These are phyloP conservation scores for Naganishia kalamii DNA, from an alignment of 768 basidiomycete species.

Conservation along the genomic window DNA sequence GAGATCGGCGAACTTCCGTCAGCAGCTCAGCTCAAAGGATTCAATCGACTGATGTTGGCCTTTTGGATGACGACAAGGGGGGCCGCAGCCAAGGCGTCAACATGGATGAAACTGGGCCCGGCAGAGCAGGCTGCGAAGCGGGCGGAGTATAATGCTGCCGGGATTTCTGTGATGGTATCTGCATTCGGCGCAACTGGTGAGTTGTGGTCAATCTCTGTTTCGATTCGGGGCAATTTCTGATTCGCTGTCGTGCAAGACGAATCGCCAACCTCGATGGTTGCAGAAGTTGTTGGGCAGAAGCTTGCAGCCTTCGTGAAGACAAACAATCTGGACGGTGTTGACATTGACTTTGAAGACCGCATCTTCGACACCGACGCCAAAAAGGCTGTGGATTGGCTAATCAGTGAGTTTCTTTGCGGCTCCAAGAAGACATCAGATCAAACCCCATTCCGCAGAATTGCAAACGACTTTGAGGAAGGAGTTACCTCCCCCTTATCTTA, in stretches of 20 bases:
- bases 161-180: constrained; percentile 60
- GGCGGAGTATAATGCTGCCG: constrained; percentile 54
- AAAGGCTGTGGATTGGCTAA: constrained; percentile 38
- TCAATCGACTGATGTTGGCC: constrained; percentile 43
- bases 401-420: constrained; percentile 13
- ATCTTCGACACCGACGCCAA: constrained; percentile 32
- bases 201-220: not conserved
- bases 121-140: not conserved
- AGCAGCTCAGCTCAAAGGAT: not conserved
- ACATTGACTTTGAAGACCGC: constrained; percentile 60
- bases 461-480: constrained; percentile 36
- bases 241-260: not conserved
- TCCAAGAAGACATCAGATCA: not conserved
- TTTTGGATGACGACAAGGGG: constrained; percentile 42
- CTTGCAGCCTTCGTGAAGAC: constrained; percentile 62
- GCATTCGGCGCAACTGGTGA: constrained; percentile 55
- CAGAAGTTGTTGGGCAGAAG: constrained; percentile 54
- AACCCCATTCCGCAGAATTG: constrained; percentile 25
- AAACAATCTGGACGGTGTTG: constrained; percentile 62
- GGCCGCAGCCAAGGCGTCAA: constrained; percentile 26
- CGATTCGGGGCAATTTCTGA: not conserved
- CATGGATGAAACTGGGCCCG: too few species aligned
- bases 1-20: not conserved
- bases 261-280: not conserved
- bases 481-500: constrained; percentile 39